Base-by-base conservation (phyloP, 139 green algal species). In the Yamagishiella unicocca region DNA sequence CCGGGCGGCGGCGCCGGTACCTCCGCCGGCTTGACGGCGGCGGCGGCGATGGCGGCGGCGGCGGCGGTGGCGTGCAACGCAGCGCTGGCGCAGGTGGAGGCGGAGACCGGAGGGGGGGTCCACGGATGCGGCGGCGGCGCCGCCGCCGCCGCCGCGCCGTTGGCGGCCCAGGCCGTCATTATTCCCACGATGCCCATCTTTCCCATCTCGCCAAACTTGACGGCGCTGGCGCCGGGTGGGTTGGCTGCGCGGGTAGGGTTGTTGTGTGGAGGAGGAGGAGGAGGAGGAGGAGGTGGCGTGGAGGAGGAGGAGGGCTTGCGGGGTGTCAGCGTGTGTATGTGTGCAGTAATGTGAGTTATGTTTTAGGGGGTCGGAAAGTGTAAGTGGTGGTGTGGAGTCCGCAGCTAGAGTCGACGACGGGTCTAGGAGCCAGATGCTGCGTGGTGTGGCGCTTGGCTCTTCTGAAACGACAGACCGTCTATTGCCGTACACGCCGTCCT, bases 201-300 rank as follows among this genome's bases (percentile, higher is more conserved):
- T 22, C 77, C 77, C 37, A 58, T 73, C 37, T 84, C 77, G 24
- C 55, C 77, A 25, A 55, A 84, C 27, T 58, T 84, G 21, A 74
- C 77, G 25, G 77, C 55, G 40, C 38, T 73, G 29, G 77, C 77
- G 37, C 77, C 77, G 29, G 77, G 77, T 84, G 40, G 29, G 77
- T 10, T 6, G 58, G 58, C 17, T n/a, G 6, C 24, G 24, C 19
- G 58, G 58, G 6, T 27, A 21, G 58, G 58, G 6, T 67, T 21
- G 6, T 35, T 21, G 58, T 67, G 19, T 21, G 64, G 7, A 22
- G 5, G 64, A 22, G 64, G 64, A 10, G 40, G 58, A n/a, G 19
- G 58, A 9, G 58, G 19, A 8, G 64, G 6, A 43, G n/a, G 64
- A 72, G 29, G n/a, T 9, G 64, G 29, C n/a, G n/a, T 14, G 58